Evolutionary conservation across 352 stramenopile genomes (phyloP), one percentile per base, ranked within the genome.

Genomic region (Globisporangium iwayamae): DNA sequence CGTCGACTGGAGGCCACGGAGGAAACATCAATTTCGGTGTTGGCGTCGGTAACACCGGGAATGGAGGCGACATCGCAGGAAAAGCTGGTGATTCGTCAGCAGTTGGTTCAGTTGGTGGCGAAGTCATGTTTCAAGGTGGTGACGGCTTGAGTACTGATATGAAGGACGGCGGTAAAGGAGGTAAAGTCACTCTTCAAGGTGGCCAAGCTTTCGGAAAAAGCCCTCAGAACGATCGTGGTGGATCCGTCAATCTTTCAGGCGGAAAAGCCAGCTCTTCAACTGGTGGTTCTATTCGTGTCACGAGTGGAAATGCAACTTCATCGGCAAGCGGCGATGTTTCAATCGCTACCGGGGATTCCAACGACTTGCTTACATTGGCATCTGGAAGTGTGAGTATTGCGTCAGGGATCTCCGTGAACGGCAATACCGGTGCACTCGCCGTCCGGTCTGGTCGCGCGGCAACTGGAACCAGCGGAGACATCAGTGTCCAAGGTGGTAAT

Each of bases 1-100:
- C 60, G 22, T 83, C 90, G 16, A 60, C 55, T 18, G 78, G 72
- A 34, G 82, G 82, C 4, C 77, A 75, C 28, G 87, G 87, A 34
- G 90, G 91, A 16, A 78, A 74, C 57, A 81, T 97, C 46, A 60
- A 76, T 60, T 61, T 92, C 28, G 65, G 53, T 9, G 85, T 96
- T 54, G 89, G 91, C 11, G 64, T 30, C 28, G 85, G 86, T 2
- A 64, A 59, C 22, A 68, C 65, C 2, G 78, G 83, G 54, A 78
- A 79, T 34, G 83, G 83, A 56, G 88, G 88, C 25, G 76, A 93
- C 50, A 76, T 97, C 34, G 70, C 73, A 47, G 71, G 84, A 56
- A 72, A 71, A 66, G 90, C 88, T 60, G 92, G 92, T 38, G 79
- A 86, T 66, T 70, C 83, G 30, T 74, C 64, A 22, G 76, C 68